Base-by-base conservation (phyloP, 768 basidiomycete species). In the Hygrophorus pudorinus region DNA sequence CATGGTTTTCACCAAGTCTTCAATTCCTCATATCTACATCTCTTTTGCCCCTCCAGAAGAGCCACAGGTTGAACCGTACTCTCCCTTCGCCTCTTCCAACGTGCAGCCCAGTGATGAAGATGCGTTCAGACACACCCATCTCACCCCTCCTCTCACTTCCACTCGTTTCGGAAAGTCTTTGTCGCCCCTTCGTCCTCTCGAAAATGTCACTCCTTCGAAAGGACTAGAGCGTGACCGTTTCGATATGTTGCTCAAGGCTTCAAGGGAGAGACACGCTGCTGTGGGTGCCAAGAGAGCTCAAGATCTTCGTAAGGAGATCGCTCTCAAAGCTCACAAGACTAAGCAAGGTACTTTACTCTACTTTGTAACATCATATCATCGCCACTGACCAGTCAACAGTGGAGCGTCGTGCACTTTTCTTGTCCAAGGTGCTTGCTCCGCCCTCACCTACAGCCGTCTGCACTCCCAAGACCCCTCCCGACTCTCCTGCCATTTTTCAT, bases 281-380 rank as follows among this genome's bases (percentile, higher is more conserved):
- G 45, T 69, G 10, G 68, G 66, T 32, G 59, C 58, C 36, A 80
- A 72, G 60, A 72, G 64, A 58, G 60, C 61, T 20, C 65, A 65
- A 16, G 75, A 84, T 62, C 70, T 88, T 41, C 77, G 81, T 51
- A 85, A 78, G 62, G 81, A 87, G 62, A 76, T 85, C 40, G 79
- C 81, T 9, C 61, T 82, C 45, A 85, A 79, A 60, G 73, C 71
- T 41, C 84, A 86, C 62, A 76, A 70, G 64, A 75, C 71, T 56
- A 85, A 81, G 65, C 81, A 85, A 62, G 66, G 87, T 88, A 59
- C 53, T 74, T 68, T 20, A 6, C 42, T 24, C 50, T 24, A 12
- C 16, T 20, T 27, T 13, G 18, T 18, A 13, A 10, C 36, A 3
- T 18, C 12, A 13, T 16, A 9, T 2, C n/a, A 28, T 34, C 29